phyloP scores from a whole-genome alignment of 164 flowering plant species.

The Buxus sempervirens region DNA sequence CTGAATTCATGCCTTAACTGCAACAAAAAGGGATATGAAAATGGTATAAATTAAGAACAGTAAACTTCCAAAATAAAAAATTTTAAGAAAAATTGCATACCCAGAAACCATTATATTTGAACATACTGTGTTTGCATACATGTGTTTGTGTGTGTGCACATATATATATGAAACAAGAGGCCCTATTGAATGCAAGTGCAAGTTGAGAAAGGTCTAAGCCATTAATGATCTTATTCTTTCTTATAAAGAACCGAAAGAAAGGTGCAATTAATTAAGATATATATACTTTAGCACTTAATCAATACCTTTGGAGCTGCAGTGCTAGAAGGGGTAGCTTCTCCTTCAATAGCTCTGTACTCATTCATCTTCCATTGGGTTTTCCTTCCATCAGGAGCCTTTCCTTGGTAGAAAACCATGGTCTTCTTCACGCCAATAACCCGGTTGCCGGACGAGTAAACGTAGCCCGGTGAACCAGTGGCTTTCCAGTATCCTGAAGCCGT shows the following conservation, averaged over 20 bases:
- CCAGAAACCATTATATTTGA: no score
- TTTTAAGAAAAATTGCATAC: background rate
- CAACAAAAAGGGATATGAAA: conserved; percentile 3
- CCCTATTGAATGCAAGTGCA: no score
- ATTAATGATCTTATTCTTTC: no score
- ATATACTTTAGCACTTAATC: no score
- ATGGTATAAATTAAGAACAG: background rate
- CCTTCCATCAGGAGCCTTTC: conserved; percentile 53
- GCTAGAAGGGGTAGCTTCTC: conserved; percentile 6
- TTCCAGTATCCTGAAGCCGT: conserved; percentile 65
- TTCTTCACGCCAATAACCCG: conserved; percentile 48
- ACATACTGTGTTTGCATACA: no score
- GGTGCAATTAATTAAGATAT: no score
- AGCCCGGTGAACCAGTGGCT: conserved; percentile 66
- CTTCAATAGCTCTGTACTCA: conserved; percentile 34
- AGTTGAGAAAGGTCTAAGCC: no score
- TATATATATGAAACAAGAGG: no score
- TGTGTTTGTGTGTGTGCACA: no score
- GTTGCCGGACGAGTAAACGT: conserved; percentile 38
- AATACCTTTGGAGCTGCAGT: conserved; percentile 21
- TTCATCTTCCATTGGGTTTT: conserved; percentile 69
- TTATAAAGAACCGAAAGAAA: no score
- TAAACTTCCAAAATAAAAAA: background rate
- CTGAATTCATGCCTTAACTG: conserved; percentile 62
- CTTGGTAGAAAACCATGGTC: conserved; percentile 63